Base-by-base conservation (phyloP, 345 rosid genomes). In the Gossypium bickii region DNA sequence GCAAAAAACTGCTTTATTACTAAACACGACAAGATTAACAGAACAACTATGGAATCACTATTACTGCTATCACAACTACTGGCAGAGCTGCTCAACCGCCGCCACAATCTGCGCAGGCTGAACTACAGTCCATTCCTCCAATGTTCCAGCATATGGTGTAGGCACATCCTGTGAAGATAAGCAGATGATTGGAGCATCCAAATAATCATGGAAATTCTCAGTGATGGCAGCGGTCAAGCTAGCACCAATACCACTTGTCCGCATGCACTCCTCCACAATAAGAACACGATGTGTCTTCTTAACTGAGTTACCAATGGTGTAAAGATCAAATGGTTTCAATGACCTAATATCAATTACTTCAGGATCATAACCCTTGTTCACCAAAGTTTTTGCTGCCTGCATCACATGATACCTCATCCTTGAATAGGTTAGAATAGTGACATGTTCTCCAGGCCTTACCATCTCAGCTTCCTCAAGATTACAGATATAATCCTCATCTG, bases 151-250 rank as follows among this genome's bases (percentile, higher is more conserved):
- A 2, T 94, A 92, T 2, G 98, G 97, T 20, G 97, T 94, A 3
- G 97, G 98, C 75, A 94, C 98, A 55, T 94, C 97, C 69, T 94
- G 97, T 3, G 98, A 94, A 76, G 98, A 94, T 82, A 94, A 84
- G 83, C 98, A 92, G 38, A 92, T 76, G 4, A 94, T 86, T 15
- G 93, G 97, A 51, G 98, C 93, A 79, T 94, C 98, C 85, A 94
- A 84, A 59, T 92, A 92, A 80, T 94, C 98, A 10, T 89, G 85
- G 85, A 94, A 92, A 78, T 94, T 92, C 83, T 94, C 97, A 0
- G 77, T 92, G 73, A 94, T 90, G 25, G 97, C 94, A 0, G 97
- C 93, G 0, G 97, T 92, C 80, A 94, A 85, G 83, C 97, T 94
- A 64, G 98, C 97, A 9, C 98, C 98, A 59, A 94, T 92, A 64